Percentiles rank a stretch among this genome's conserved stretches.
Evolutionary conservation across 2,329 filamentous ascomycete genomes (phyloP).

Genomic region (Elsinoe necatrix): DNA sequence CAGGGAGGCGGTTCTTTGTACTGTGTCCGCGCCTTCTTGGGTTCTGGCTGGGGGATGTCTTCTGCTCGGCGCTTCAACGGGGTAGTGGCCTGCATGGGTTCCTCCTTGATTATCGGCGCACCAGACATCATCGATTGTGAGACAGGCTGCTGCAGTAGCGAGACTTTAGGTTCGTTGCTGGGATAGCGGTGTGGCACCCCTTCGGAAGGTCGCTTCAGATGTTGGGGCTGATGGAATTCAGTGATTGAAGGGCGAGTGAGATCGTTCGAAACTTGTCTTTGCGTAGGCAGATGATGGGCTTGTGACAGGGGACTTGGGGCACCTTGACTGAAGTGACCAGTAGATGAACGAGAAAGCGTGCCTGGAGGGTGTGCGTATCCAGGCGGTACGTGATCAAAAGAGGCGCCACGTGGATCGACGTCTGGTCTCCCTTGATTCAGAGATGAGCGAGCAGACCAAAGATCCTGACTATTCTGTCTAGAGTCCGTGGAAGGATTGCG

Average conservation of each 20-base stretch:
- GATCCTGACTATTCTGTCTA: conserved; percentile 28
- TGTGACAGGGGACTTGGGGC: conserved; percentile 12
- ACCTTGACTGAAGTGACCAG: conserved; percentile 12
- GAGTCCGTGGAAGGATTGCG: conserved; percentile 25
- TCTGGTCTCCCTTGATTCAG: conserved; percentile 8
- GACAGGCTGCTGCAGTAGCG: conserved; percentile 18
- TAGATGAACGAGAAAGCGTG: conserved; percentile 5
- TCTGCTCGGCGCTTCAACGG: conserved; percentile 25
- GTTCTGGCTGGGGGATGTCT: conserved; percentile 19
- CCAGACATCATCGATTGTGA: conserved; percentile 8
- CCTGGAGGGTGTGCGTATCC: background rate
- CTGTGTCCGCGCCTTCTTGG: conserved; percentile 26
- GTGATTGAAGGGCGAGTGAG: background rate
- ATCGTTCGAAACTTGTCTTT: background rate
- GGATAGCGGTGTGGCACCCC: background rate
- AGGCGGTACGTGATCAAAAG: background rate
- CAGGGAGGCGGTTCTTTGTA: conserved; percentile 28
- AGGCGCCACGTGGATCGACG: background rate
- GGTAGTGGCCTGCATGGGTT: background rate
- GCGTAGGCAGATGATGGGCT: background rate
- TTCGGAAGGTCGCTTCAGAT: background rate
- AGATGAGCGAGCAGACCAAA: conserved; percentile 14
- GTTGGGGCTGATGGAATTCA: background rate
- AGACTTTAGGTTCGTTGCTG: conserved; percentile 12
- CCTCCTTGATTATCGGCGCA: background rate